Conservation (phyloP, 2,329 filamentous ascomycete genomes). For the Trichophyton schoenleinii region DNA sequence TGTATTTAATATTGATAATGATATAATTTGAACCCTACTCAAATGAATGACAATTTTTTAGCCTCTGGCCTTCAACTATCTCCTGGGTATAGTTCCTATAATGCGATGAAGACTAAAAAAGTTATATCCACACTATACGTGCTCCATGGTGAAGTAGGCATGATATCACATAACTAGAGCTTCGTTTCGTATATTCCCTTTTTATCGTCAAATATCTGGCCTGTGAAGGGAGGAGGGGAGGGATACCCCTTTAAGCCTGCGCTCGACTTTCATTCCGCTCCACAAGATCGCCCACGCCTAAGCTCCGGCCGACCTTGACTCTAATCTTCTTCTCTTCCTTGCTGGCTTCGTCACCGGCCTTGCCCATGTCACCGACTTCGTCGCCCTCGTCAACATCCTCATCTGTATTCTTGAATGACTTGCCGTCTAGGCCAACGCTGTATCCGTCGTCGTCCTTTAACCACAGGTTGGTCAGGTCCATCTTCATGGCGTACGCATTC, state of each 20-base stretch:
- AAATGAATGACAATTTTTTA: not conserved
- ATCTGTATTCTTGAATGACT: slow-evolving; percentile 19
- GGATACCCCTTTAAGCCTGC: slow-evolving; percentile 8
- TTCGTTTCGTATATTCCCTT: not conserved
- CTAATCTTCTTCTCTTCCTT: slow-evolving; percentile 60
- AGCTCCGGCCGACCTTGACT: slow-evolving; percentile 67
- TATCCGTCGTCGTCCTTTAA: slow-evolving; percentile 33
- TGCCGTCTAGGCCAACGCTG: slow-evolving; percentile 26
- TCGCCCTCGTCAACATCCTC: slow-evolving; percentile 62
- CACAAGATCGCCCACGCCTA: slow-evolving; percentile 58
- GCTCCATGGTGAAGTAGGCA: not conserved
- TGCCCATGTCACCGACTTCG: slow-evolving; percentile 53
- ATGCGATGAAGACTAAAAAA: no score
- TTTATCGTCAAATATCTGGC: no score
- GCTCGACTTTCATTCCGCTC: slow-evolving; percentile 34
- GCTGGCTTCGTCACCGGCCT: slow-evolving; percentile 32
- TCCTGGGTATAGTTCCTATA: no score
- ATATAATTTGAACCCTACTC: not conserved
- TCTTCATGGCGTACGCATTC: slow-evolving; percentile 87
- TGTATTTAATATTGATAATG: not conserved
- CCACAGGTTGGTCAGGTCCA: slow-evolving; percentile 53
- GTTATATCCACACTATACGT: not conserved
- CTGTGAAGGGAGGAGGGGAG: not conserved
- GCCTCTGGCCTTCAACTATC: not conserved
- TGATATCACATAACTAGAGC: not conserved